Percentiles rank a stretch among this genome's conserved stretches.
phyloP scores from a whole-genome alignment of 2,329 filamentous ascomycete genomes.

The Hypoxylon rubiginosum region DNA sequence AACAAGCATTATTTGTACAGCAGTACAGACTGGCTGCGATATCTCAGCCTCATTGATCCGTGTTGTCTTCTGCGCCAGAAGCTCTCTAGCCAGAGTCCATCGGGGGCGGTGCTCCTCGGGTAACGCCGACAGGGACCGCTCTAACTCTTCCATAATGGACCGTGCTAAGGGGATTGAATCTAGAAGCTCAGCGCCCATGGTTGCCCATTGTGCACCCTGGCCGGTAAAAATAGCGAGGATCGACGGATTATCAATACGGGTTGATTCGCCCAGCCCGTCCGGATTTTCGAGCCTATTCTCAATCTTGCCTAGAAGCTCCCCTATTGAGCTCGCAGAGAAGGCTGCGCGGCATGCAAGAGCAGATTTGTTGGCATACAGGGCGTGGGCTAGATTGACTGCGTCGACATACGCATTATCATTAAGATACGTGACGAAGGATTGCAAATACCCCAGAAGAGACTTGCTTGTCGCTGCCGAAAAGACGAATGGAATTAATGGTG shows the following conservation, averaged over 20 bases:
- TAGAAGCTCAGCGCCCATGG: conserved; percentile 45
- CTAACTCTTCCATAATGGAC: conserved; percentile 35
- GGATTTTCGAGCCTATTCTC: not conserved
- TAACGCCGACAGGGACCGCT: conserved; percentile 36
- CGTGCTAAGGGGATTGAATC: conserved; percentile 22
- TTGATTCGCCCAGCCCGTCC: not conserved
- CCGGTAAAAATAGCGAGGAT: conserved; percentile 51
- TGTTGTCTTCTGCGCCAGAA: conserved; percentile 22
- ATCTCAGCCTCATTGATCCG: conserved; percentile 35
- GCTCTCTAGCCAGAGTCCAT: conserved; percentile 39
- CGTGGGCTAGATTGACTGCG: not conserved
- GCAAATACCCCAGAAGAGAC: not conserved
- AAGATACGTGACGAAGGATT: not conserved
- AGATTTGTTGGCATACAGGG: not conserved
- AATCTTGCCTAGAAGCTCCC: not conserved
- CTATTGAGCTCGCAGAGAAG: not conserved
- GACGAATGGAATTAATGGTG: not conserved
- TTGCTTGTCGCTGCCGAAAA: not conserved
- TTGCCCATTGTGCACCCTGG: conserved; percentile 52
- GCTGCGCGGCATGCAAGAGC: not conserved
- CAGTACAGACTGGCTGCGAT: conserved; percentile 54
- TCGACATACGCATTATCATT: not conserved
- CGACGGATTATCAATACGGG: not conserved
- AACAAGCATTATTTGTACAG: conserved; percentile 56
- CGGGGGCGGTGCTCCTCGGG: conserved; percentile 32